These are phyloP conservation scores for Phytopythium aichiense DNA, from an alignment of 352 stramenopile species.

Conservation along the genomic window DNA sequence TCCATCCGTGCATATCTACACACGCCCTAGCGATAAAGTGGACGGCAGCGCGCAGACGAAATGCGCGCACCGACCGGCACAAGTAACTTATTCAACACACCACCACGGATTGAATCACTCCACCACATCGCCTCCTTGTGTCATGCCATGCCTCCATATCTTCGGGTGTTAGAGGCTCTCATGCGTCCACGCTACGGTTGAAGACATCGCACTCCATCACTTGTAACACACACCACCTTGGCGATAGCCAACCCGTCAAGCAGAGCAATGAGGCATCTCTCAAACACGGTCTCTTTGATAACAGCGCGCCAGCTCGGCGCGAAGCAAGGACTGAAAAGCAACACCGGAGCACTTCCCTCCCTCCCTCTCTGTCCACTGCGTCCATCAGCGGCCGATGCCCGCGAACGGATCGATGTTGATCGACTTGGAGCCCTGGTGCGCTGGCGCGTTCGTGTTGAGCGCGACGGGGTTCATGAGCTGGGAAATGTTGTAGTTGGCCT, in stretches of 20 bases:
- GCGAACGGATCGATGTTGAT: constrained; percentile 86
- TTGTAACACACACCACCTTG: too few species aligned
- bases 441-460: constrained; percentile 38
- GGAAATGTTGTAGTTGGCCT: constrained; percentile 81
- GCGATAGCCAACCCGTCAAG: too few species aligned
- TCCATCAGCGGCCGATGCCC: constrained; percentile 30
- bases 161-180: background rate
- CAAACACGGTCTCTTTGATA: background rate
- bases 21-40: background rate
- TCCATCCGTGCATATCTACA: background rate
- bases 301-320: background rate
- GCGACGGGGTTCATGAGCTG: constrained; percentile 78
- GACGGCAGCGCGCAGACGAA: background rate
- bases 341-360: background rate
- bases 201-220: background rate
- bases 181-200: background rate
- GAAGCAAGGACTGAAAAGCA: background rate
- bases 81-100: constrained; percentile 1
- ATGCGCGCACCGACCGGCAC: background rate
- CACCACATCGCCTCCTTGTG: background rate
- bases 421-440: constrained; percentile 40
- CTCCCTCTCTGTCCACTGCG: background rate
- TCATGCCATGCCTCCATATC: background rate
- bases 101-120: background rate
- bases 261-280: background rate